Percentiles rank a stretch among this genome's conserved stretches.
Evolutionary conservation across 768 basidiomycete species (phyloP).

Genomic region (Xerocomellus dryophilus): DNA sequence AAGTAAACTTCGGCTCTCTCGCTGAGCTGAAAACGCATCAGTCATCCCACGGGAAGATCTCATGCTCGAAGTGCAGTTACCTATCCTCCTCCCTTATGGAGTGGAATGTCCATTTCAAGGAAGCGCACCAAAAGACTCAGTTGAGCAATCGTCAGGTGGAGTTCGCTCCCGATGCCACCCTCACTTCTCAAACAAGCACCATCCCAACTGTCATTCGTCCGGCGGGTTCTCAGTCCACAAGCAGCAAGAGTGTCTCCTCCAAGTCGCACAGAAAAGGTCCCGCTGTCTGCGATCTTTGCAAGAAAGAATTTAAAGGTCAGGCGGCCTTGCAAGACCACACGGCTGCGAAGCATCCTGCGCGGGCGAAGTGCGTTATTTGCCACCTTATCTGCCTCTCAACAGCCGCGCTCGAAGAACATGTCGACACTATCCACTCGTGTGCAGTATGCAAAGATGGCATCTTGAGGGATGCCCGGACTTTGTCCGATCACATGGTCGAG

Average conservation of each 20-base stretch:
- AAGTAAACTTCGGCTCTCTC: slow-evolving; percentile 13
- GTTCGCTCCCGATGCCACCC: not conserved
- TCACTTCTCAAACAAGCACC: slow-evolving; percentile 6
- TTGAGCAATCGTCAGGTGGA: slow-evolving; percentile 6
- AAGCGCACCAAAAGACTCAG: slow-evolving; percentile 13
- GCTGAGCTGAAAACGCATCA: slow-evolving; percentile 21
- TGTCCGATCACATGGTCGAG: slow-evolving; percentile 29
- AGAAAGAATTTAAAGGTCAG: slow-evolving; percentile 20
- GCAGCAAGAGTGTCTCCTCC: slow-evolving; percentile 5
- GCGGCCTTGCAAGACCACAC: slow-evolving; percentile 25
- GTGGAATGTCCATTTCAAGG: slow-evolving; percentile 30
- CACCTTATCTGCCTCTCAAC: slow-evolving; percentile 22
- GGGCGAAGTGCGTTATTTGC: slow-evolving; percentile 26
- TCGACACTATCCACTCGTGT: slow-evolving; percentile 28
- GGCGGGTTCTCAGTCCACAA: slow-evolving; percentile 18
- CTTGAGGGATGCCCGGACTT: slow-evolving; percentile 22
- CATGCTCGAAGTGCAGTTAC: slow-evolving; percentile 27
- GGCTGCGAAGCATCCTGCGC: slow-evolving; percentile 22
- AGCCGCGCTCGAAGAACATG: slow-evolving; percentile 24
- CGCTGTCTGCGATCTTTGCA: slow-evolving; percentile 21
- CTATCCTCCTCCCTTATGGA: slow-evolving; percentile 22
- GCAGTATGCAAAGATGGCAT: slow-evolving; percentile 30
- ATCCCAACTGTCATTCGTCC: slow-evolving; percentile 17
- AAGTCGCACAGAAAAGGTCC: slow-evolving; percentile 2
- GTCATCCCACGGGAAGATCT: slow-evolving; percentile 17